Evolutionary conservation across 129 eudicot genomes (phyloP).

Genomic region (Pittosporum tobira): DNA sequence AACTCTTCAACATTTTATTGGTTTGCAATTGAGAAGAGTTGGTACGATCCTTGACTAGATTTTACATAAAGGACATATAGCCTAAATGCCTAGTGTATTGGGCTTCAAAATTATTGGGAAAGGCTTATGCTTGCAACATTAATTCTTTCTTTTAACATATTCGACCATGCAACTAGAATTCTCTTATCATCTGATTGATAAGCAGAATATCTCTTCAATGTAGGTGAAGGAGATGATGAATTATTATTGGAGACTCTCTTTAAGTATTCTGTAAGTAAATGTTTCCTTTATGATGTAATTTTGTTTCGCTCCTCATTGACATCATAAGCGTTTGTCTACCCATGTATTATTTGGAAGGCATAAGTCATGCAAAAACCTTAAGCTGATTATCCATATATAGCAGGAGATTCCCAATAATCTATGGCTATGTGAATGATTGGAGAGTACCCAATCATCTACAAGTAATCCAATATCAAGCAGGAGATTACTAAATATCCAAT

Average conservation of each 20-base stretch:
- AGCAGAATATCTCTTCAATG: constrained; percentile 7
- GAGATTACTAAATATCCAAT: too few species aligned
- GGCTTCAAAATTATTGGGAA: constrained; percentile 1
- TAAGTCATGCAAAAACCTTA: neutral
- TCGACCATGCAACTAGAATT: neutral
- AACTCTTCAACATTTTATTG: neutral
- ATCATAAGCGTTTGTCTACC: neutral
- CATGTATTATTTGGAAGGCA: neutral
- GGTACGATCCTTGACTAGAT: neutral
- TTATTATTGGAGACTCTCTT: constrained; percentile 68
- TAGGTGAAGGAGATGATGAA: constrained; percentile 77
- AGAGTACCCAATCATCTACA: too few species aligned
- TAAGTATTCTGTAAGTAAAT: constrained; percentile 57
- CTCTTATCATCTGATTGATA: constrained; percentile 9
- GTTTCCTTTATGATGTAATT: neutral
- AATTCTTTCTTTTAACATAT: constrained; percentile 8
- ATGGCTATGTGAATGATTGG: too few species aligned
- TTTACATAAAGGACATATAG: neutral
- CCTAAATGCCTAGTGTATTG: neutral
- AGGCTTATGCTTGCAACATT: constrained; percentile 1
- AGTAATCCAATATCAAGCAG: too few species aligned
- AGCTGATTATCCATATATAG: too few species aligned
- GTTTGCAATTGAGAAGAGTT: neutral
- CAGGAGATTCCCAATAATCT: too few species aligned
- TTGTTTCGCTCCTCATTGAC: neutral